Percentiles rank a stretch among this genome's conserved stretches.
Evolutionary conservation across 1,284 basidiomycete genomes (phyloP).

Genomic region (Fomitopsis schrenkii): DNA sequence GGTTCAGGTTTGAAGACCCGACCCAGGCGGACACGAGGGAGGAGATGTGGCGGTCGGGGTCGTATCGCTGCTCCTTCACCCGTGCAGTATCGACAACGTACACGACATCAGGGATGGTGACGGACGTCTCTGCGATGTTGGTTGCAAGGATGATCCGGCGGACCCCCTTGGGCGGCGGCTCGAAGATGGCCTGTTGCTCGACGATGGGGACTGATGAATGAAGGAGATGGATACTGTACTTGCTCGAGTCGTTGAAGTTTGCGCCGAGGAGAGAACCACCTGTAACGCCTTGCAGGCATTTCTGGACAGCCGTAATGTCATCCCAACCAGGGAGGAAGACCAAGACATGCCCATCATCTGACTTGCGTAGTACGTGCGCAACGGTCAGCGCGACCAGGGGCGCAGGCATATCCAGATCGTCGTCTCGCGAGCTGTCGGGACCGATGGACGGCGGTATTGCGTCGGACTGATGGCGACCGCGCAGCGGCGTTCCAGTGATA

Average conservation of each 20-base stretch:
- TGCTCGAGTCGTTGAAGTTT: constrained; percentile 54
- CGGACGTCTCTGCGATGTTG: constrained; percentile 95
- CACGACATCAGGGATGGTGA: constrained; percentile 96
- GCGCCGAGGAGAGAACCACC: constrained; percentile 50
- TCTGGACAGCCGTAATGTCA: constrained; percentile 83
- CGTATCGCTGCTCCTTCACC: constrained; percentile 92
- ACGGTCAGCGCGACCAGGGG: constrained; percentile 83
- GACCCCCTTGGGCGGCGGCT: constrained; percentile 71
- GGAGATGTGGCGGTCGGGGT: constrained; percentile 57
- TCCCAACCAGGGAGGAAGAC: constrained; percentile 94
- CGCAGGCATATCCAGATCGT: constrained; percentile 82
- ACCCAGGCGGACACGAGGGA: constrained; percentile 24
- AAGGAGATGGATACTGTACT: constrained; percentile 81
- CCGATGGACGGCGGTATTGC: constrained; percentile 11
- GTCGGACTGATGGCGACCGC: not conserved
- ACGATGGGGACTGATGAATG: constrained; percentile 89
- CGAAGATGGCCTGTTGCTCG: constrained; percentile 91
- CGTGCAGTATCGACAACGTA: constrained; percentile 91
- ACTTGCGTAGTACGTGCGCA: constrained; percentile 71
- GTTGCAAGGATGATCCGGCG: constrained; percentile 90
- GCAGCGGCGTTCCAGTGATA: not conserved
- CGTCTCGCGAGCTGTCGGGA: constrained; percentile 29
- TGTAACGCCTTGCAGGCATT: constrained; percentile 49
- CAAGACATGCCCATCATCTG: constrained; percentile 85
- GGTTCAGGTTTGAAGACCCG: constrained; percentile 85